Evolutionary conservation across 208 protist genomes (phyloP).

Genomic region (Crithidia bombi): DNA sequence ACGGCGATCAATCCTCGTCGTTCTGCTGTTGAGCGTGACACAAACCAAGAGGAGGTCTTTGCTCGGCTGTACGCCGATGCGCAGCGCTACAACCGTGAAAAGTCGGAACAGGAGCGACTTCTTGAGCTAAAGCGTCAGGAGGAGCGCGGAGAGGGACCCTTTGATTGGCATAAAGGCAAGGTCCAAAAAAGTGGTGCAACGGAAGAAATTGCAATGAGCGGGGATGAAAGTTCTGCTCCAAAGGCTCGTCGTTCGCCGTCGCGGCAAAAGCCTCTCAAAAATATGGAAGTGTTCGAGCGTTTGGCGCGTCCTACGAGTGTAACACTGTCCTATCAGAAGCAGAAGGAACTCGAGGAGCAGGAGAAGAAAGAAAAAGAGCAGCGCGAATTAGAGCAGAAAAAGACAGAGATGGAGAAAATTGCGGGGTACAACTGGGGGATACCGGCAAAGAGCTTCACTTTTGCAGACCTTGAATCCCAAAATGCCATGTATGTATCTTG

Average conservation of each 20-base stretch:
- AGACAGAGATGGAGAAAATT: slow-evolving; percentile 39
- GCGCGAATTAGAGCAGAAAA: slow-evolving; percentile 20
- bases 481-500: slow-evolving; percentile 37
- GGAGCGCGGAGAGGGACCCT: slow-evolving; percentile 26
- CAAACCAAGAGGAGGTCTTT: slow-evolving; percentile 39
- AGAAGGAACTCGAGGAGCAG: slow-evolving; percentile 34
- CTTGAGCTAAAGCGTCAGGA: slow-evolving; percentile 36
- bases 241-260: background rate
- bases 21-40: background rate
- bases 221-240: slow-evolving; percentile 6
- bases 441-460: slow-evolving; percentile 42
- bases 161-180: slow-evolving; percentile 13
- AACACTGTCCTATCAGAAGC: slow-evolving; percentile 41
- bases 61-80: slow-evolving; percentile 64
- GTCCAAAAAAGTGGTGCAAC: background rate
- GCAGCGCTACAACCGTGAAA: slow-evolving; percentile 48
- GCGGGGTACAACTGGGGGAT: slow-evolving; percentile 46
- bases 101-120: slow-evolving; percentile 35
- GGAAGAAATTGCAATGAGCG: background rate
- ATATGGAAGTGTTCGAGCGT: slow-evolving; percentile 53
- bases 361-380: slow-evolving; percentile 35
- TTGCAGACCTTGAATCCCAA: slow-evolving; percentile 58
- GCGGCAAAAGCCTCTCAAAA: slow-evolving; percentile 22
- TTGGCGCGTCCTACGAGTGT: slow-evolving; percentile 51
- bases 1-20: slow-evolving; percentile 8